These are phyloP conservation scores for Begonia loranthoides DNA, from an alignment of 306 rosid species.

Conservation along the genomic window DNA sequence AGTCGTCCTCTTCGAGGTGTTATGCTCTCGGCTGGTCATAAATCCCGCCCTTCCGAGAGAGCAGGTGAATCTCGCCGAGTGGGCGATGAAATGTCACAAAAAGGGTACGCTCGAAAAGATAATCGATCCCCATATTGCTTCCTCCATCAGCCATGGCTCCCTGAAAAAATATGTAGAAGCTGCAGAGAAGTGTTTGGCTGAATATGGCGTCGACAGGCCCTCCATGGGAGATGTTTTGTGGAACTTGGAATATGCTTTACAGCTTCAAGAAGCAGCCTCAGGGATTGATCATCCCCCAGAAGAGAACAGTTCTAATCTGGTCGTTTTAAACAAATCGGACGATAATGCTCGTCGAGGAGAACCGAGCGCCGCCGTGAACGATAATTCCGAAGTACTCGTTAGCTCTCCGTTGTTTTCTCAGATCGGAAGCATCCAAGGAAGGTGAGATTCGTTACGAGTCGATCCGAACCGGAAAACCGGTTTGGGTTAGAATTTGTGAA, in stretches of 20 bases:
- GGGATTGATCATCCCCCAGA: constrained; percentile 12
- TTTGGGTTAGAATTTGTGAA: too few species aligned
- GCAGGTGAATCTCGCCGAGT: constrained; percentile 59
- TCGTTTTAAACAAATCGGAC: constrained; percentile 8
- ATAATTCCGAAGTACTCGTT: constrained; percentile 12
- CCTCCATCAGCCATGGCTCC: constrained; percentile 23
- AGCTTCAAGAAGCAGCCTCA: constrained; percentile 36
- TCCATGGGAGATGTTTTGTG: constrained; percentile 78
- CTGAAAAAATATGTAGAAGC: constrained; percentile 31
- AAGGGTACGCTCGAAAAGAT: constrained; percentile 31
- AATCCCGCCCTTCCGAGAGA: constrained; percentile 35
- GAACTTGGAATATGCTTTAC: constrained; percentile 68
- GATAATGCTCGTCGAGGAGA: constrained; percentile 1
- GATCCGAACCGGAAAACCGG: too few species aligned
- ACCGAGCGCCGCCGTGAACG: constrained; percentile 5
- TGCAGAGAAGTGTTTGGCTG: constrained; percentile 53
- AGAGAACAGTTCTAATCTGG: constrained; percentile 10
- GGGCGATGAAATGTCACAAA: constrained; percentile 40
- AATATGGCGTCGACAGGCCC: constrained; percentile 64
- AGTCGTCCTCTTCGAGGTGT: constrained; percentile 60
- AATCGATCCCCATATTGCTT: constrained; percentile 31
- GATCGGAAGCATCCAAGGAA: constrained; percentile 25
- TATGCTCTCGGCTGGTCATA: constrained; percentile 54
- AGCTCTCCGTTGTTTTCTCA: constrained; percentile 31
- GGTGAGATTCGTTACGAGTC: constrained; percentile 10